Conservation (phyloP, 1,139 yeast species). For the Debaryomycetaceae sp. region DNA sequence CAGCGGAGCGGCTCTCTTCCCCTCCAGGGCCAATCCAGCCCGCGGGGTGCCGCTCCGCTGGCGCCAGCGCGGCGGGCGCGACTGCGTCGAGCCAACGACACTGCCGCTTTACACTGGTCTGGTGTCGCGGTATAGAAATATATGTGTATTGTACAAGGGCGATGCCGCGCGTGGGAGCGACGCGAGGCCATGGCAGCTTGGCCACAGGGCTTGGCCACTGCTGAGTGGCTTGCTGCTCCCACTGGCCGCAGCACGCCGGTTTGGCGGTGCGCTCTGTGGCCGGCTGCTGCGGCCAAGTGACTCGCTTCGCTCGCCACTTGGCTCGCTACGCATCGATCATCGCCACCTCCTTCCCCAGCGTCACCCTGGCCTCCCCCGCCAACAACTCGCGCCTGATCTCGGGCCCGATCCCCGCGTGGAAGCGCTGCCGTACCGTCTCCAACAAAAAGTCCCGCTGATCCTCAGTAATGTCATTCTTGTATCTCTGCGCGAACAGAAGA, state of each 20-base stretch:
- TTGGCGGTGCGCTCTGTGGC: neutral
- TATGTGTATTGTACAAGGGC: too few relatives aligned
- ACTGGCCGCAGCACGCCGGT: too few relatives aligned
- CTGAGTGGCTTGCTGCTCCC: neutral
- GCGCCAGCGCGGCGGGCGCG: too few relatives aligned
- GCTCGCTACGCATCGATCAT: conserved; percentile 39
- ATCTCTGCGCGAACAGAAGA: conserved; percentile 89
- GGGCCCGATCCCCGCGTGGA: conserved; percentile 85
- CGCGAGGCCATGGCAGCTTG: too few relatives aligned
- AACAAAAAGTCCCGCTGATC: conserved; percentile 92
- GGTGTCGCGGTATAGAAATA: too few relatives aligned
- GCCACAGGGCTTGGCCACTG: too few relatives aligned
- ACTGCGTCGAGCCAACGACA: too few relatives aligned
- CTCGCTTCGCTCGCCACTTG: neutral
- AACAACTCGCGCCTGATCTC: conserved; percentile 90
- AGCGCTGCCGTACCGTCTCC: conserved; percentile 87
- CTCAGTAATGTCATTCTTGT: conserved; percentile 94
- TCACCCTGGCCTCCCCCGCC: conserved; percentile 62
- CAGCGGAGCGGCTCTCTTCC: too few relatives aligned
- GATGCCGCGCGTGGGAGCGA: too few relatives aligned
- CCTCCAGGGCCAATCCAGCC: too few relatives aligned
- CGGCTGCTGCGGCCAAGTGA: neutral
- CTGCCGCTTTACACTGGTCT: too few relatives aligned
- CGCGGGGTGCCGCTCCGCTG: too few relatives aligned
- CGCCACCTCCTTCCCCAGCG: conserved; percentile 26